phyloP scores from a whole-genome alignment of 306 rosid species.

The Prunus campanulata region DNA sequence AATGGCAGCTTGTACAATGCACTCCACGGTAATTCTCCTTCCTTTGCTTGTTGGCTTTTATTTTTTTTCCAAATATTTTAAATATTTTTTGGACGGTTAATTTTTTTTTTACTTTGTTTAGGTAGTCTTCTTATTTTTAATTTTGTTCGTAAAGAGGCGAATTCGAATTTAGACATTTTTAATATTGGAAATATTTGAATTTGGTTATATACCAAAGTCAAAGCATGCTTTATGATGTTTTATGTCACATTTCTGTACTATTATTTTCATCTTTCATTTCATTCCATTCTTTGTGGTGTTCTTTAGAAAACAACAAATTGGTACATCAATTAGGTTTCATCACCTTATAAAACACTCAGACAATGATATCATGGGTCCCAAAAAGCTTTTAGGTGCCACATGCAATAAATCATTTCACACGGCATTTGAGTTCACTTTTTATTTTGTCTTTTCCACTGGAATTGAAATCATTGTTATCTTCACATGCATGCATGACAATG shows the following conservation, averaged over 20 bases:
- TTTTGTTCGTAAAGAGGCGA: too few relatives aligned
- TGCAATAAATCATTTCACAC: neutral
- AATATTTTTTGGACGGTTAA: too few relatives aligned
- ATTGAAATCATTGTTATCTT: neutral
- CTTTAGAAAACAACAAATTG: neutral
- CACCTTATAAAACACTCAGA: neutral
- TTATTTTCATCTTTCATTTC: too few relatives aligned
- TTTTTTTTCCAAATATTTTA: neutral
- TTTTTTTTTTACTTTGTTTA: too few relatives aligned
- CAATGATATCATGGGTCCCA: constrained; percentile 7
- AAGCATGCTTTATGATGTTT: too few relatives aligned
- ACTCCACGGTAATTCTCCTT: constrained; percentile 50
- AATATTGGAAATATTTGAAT: neutral
- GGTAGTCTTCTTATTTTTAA: too few relatives aligned
- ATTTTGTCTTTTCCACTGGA: neutral
- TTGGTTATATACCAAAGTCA: too few relatives aligned
- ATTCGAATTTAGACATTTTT: neutral
- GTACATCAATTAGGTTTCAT: too few relatives aligned
- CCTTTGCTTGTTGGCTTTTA: neutral
- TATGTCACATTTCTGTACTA: too few relatives aligned
- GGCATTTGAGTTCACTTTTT: neutral
- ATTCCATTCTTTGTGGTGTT: neutral
- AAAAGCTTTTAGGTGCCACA: neutral
- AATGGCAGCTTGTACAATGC: constrained; percentile 68
- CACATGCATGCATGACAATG: neutral